A percentile compares a stretch with the other conserved stretches of the same genome.
phyloP scores from a whole-genome alignment of 805 yeast species.

The Yamadazyma phyllophila region DNA sequence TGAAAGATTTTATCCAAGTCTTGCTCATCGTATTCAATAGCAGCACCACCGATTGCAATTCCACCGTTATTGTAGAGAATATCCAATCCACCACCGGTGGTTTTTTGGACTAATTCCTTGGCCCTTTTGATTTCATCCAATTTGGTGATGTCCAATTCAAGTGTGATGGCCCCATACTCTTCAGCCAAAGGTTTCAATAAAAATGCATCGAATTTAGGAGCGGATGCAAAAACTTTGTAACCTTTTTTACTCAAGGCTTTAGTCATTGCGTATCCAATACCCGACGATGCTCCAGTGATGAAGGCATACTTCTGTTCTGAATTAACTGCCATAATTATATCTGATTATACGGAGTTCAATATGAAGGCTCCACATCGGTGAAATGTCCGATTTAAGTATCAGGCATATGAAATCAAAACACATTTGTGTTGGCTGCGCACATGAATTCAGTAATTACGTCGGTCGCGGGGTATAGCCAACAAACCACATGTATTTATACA shows the following conservation, averaged over 20 bases:
- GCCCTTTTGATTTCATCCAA: constrained; percentile 24
- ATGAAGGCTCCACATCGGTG: no score
- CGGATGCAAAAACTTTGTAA: constrained; percentile 36
- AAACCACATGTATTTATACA: no score
- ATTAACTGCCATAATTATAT: background rate
- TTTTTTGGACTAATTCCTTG: constrained; percentile 19
- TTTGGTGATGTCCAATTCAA: constrained; percentile 36
- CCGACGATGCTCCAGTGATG: constrained; percentile 52
- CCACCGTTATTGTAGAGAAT: constrained; percentile 46
- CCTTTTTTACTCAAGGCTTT: constrained; percentile 43
- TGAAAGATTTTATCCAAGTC: constrained; percentile 22
- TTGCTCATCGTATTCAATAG: constrained; percentile 30
- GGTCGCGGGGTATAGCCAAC: background rate
- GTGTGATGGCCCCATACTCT: constrained; percentile 25
- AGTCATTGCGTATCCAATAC: constrained; percentile 46
- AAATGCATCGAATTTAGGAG: constrained; percentile 22
- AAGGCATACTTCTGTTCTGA: constrained; percentile 34
- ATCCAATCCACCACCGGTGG: constrained; percentile 33
- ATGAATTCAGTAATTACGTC: no score
- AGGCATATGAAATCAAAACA: background rate
- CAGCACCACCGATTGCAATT: constrained; percentile 21
- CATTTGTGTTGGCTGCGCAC: no score
- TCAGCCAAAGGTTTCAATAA: constrained; percentile 25
- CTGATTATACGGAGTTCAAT: background rate
- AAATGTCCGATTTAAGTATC: background rate